Evolutionary conservation across 2,329 filamentous ascomycete species (phyloP).

Genomic region (Apiospora pterosperma): DNA sequence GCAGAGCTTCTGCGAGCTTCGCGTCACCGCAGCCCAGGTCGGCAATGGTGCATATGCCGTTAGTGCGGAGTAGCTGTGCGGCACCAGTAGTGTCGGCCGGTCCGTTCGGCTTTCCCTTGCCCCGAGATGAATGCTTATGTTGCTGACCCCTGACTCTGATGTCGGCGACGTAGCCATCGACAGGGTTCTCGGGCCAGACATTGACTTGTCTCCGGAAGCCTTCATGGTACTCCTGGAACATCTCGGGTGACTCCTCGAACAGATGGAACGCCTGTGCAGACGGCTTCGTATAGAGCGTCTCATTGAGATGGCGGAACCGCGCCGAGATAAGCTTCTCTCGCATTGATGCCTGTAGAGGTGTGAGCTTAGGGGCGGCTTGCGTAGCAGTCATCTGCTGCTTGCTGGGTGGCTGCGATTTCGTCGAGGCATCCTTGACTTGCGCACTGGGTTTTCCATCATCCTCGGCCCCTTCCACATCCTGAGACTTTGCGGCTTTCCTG

Average conservation of each 20-base stretch:
- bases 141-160: slow-evolving; percentile 66
- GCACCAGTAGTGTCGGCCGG: slow-evolving; percentile 22
- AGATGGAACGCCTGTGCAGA: slow-evolving; percentile 79
- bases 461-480: slow-evolving; percentile 11
- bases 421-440: slow-evolving; percentile 22
- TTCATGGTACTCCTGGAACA: slow-evolving; percentile 95
- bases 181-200: slow-evolving; percentile 95
- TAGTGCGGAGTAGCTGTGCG: slow-evolving; percentile 66
- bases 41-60: slow-evolving; percentile 72
- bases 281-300: slow-evolving; percentile 90
- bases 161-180: slow-evolving; percentile 77
- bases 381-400: slow-evolving; percentile 16
- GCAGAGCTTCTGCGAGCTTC: slow-evolving; percentile 68
- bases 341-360: slow-evolving; percentile 91
- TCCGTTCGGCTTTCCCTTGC: slow-evolving; percentile 9
- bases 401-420: slow-evolving; percentile 6
- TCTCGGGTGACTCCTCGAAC: slow-evolving; percentile 81
- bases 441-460: slow-evolving; percentile 16
- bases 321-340: slow-evolving; percentile 90
- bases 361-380: slow-evolving; percentile 57
- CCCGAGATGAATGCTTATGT: slow-evolving; percentile 17
- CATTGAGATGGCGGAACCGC: slow-evolving; percentile 95
- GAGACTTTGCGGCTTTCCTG: slow-evolving; percentile 27
- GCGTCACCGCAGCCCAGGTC: slow-evolving; percentile 95
- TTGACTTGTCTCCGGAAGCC: slow-evolving; percentile 94